Conservation (phyloP, 352 stramenopile genomes). For the Halophytophthora polymorphica region DNA sequence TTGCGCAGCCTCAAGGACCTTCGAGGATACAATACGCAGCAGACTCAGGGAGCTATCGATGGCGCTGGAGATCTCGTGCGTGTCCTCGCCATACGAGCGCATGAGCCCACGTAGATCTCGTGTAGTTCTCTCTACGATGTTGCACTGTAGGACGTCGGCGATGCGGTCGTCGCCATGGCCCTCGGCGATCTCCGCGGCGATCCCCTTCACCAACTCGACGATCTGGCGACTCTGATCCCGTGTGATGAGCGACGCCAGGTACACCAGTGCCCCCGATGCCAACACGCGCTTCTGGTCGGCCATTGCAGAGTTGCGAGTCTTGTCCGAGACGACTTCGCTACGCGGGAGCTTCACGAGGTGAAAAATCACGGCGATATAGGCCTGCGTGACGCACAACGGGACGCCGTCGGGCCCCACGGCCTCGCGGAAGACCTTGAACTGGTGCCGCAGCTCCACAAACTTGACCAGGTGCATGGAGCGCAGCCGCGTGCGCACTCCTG, state of each 20-base stretch:
- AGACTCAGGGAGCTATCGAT: conserved; percentile 17
- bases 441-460: conserved; percentile 61
- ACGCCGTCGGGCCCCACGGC: conserved; percentile 37
- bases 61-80: too few species aligned
- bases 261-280: conserved; percentile 48
- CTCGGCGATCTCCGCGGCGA: conserved; percentile 37
- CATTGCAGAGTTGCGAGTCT: conserved; percentile 20
- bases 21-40: conserved; percentile 11
- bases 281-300: conserved; percentile 53
- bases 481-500: conserved; percentile 45
- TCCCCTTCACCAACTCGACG: conserved; percentile 52
- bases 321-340: conserved; percentile 18
- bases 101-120: conserved; percentile 26
- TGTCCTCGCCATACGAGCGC: conserved; percentile 1
- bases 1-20: conserved; percentile 15
- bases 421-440: conserved; percentile 61
- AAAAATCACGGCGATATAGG: conserved; percentile 64
- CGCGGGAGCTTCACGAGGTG: conserved; percentile 36
- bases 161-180: conserved; percentile 46
- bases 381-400: conserved; percentile 34
- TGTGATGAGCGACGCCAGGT: conserved; percentile 43
- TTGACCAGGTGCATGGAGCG: conserved; percentile 76
- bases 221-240: conserved; percentile 27
- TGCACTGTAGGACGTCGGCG: conserved; percentile 54
- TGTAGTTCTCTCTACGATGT: conserved; percentile 49